phyloP scores from a whole-genome alignment of 208 protist species.

The Trypanosoma conorhini region DNA sequence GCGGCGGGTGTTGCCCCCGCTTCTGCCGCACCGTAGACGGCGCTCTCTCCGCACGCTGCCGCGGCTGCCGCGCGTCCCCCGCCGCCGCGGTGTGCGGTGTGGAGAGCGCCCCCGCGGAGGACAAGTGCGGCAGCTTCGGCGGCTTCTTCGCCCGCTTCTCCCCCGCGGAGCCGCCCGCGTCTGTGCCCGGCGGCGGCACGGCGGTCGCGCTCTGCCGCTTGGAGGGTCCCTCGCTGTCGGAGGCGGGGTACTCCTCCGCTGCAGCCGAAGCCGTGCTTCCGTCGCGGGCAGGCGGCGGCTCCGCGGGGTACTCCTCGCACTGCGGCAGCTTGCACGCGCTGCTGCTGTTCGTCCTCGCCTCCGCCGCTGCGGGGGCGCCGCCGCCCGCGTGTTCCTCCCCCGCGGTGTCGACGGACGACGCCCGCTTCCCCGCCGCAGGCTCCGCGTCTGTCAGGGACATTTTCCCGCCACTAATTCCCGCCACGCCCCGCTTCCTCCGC shows the following conservation, averaged over 20 bases:
- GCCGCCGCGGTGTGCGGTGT: background rate
- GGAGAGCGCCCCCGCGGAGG: background rate
- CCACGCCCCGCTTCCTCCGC: background rate
- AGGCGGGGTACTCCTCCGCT: too few relatives aligned
- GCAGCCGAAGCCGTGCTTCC: background rate
- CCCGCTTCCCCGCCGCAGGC: background rate
- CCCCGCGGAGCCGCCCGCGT: too few relatives aligned
- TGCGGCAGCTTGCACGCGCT: background rate
- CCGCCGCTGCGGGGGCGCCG: background rate
- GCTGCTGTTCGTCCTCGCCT: background rate
- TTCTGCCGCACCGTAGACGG: background rate
- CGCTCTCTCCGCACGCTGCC: background rate
- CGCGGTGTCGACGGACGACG: background rate
- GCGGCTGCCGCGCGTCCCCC: background rate
- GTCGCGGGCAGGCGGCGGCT: background rate
- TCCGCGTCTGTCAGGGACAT: background rate
- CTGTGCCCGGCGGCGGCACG: too few relatives aligned
- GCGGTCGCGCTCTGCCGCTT: too few relatives aligned
- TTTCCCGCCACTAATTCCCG: too few relatives aligned
- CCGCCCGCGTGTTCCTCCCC: background rate
- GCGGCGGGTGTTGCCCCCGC: background rate
- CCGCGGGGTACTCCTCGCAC: background rate
- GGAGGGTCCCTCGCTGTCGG: too few relatives aligned
- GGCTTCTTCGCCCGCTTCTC: background rate
- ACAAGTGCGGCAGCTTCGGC: background rate